Conservation (phyloP, 2,329 filamentous ascomycete species). For the Venturia oleaginea region DNA sequence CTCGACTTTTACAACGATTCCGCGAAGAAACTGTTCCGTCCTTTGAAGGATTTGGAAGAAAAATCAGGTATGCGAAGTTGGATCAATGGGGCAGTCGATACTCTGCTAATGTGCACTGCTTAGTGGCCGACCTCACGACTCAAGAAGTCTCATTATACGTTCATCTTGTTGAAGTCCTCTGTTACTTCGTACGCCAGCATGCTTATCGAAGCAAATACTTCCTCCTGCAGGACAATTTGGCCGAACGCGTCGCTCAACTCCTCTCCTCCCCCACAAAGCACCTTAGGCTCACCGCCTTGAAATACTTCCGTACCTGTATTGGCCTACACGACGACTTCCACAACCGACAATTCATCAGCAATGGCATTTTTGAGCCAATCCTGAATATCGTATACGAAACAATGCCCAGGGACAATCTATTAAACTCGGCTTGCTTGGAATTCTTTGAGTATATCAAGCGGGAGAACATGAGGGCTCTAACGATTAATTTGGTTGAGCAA, state of each 20-base stretch:
- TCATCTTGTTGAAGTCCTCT: constrained; percentile 85
- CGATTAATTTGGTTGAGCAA: constrained; percentile 75
- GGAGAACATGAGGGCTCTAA: constrained; percentile 70
- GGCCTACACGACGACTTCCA: constrained; percentile 87
- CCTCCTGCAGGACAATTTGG: constrained; percentile 69
- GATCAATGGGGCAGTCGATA: not conserved
- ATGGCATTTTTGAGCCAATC: constrained; percentile 74
- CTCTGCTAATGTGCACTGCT: constrained; percentile 14
- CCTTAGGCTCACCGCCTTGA: constrained; percentile 79
- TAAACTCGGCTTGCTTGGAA: constrained; percentile 89
- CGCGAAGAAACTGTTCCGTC: constrained; percentile 75
- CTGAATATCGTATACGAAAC: constrained; percentile 75
- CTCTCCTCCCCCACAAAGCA: constrained; percentile 82
- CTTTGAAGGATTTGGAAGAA: constrained; percentile 69
- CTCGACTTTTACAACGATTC: constrained; percentile 84
- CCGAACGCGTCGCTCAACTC: constrained; percentile 71
- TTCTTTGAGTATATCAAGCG: constrained; percentile 82
- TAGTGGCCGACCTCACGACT: constrained; percentile 63
- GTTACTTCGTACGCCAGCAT: constrained; percentile 89
- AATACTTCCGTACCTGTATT: constrained; percentile 85
- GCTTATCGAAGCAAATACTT: constrained; percentile 80
- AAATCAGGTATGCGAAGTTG: constrained; percentile 38
- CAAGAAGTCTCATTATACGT: constrained; percentile 85
- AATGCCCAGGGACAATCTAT: constrained; percentile 83
- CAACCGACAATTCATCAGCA: constrained; percentile 71